A percentile compares a stretch with the other conserved stretches of the same genome.
Evolutionary conservation across 78 protist genomes (phyloP).

Genomic region (Tieghemostelium lacteum): DNA sequence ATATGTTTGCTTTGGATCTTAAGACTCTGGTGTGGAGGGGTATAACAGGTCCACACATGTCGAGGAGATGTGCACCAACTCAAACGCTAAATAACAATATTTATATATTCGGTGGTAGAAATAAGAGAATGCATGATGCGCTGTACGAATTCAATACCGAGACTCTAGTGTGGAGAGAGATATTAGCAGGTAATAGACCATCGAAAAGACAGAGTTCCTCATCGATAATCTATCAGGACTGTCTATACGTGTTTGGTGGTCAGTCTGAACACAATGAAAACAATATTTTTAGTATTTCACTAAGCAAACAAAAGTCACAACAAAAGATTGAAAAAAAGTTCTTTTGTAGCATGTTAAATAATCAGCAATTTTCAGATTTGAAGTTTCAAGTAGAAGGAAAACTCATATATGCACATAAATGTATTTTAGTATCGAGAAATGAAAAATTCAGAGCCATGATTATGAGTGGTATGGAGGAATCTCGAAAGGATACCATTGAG

Average conservation of each 20-base stretch:
- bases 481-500: constrained; percentile 5
- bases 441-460: constrained; percentile 61
- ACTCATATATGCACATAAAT: constrained; percentile 41
- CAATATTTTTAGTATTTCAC: constrained; percentile 12
- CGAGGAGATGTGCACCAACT: constrained; percentile 19
- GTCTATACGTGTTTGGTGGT: constrained; percentile 40
- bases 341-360: constrained; percentile 14
- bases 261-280: constrained; percentile 57
- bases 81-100: background rate
- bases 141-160: constrained; percentile 27
- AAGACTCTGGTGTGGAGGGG: constrained; percentile 17
- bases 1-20: constrained; percentile 46
- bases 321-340: too few relatives aligned
- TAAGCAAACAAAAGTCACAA: background rate
- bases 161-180: constrained; percentile 9
- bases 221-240: background rate
- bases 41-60: constrained; percentile 7
- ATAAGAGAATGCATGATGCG: background rate
- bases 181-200: background rate
- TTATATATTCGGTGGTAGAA: constrained; percentile 55
- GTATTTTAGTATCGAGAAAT: constrained; percentile 40
- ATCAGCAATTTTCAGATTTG: constrained; percentile 29
- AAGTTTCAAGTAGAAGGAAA: constrained; percentile 20
- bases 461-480: constrained; percentile 39
- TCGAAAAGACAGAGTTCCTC: constrained; percentile 24